These are phyloP conservation scores for Sporobolus alterniflorus DNA, from an alignment of 202 grass and related monocot genomes.

Conservation along the genomic window DNA sequence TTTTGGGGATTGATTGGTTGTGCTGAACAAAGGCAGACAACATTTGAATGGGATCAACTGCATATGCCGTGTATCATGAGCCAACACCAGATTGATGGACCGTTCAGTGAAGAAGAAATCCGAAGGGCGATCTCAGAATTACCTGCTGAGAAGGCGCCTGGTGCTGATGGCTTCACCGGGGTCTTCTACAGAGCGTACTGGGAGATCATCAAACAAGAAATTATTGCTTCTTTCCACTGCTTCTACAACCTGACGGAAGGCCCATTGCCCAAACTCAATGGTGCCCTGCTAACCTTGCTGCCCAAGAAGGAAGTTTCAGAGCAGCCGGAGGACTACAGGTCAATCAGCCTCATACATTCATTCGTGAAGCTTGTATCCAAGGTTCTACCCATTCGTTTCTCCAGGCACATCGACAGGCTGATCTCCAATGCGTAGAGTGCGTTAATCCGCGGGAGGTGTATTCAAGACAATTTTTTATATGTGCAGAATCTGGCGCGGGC, in stretches of 20 bases:
- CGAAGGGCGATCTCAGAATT: too few species aligned
- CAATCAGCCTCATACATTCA: neutral
- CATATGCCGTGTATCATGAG: too few species aligned
- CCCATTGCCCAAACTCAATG: neutral
- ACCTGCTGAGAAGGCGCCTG: neutral
- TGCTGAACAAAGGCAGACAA: too few species aligned
- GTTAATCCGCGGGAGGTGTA: neutral
- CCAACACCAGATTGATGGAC: too few species aligned
- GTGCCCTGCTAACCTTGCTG: neutral
- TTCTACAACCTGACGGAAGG: neutral
- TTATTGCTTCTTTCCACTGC: neutral
- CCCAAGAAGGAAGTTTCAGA: neutral
- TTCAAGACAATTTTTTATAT: neutral
- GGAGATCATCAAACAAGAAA: neutral
- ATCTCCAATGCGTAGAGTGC: neutral
- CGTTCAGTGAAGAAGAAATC: neutral
- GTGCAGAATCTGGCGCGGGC: neutral
- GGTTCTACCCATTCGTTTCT: neutral
- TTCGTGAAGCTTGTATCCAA: neutral
- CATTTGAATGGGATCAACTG: too few species aligned
- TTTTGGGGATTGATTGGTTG: too few species aligned
- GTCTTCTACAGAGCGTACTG: neutral
- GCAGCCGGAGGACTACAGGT: neutral
- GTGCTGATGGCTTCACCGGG: neutral
- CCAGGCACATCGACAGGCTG: neutral